phyloP scores from a whole-genome alignment of 1,139 yeast species.

The Taphrina sp. region DNA sequence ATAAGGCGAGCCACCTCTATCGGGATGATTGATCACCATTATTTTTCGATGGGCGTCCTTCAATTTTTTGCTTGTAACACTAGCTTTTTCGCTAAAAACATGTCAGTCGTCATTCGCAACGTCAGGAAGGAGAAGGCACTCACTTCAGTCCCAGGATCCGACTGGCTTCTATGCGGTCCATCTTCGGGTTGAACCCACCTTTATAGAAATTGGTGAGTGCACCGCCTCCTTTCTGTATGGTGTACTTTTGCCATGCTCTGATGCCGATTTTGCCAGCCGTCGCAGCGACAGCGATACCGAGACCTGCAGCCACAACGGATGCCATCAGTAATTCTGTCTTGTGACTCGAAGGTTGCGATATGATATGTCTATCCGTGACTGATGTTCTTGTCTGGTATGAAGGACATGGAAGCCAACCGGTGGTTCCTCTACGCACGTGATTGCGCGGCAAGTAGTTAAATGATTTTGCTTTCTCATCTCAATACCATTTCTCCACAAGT shows the following conservation, averaged over 20 bases:
- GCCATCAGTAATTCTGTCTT: too few species aligned
- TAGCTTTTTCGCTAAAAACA: slow-evolving; percentile 52
- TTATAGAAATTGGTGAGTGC: slow-evolving; percentile 59
- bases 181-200: slow-evolving; percentile 87
- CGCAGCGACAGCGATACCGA: slow-evolving; percentile 31
- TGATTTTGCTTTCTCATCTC: too few species aligned
- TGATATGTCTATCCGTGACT: too few species aligned
- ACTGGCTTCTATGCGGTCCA: slow-evolving; percentile 87
- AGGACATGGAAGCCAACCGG: too few species aligned
- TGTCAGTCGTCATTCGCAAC: background rate
- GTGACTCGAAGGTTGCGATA: too few species aligned
- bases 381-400: too few species aligned
- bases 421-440: too few species aligned
- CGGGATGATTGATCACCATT: slow-evolving; percentile 96
- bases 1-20: slow-evolving; percentile 94
- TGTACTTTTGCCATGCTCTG: slow-evolving; percentile 32
- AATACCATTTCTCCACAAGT: too few species aligned
- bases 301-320: slow-evolving; percentile 29
- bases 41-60: slow-evolving; percentile 90
- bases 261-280: slow-evolving; percentile 32
- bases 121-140: background rate
- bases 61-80: slow-evolving; percentile 69
- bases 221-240: slow-evolving; percentile 33
- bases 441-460: too few species aligned
- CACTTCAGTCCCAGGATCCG: slow-evolving; percentile 73